A percentile compares a stretch with the other conserved stretches of the same genome.
These are phyloP conservation scores for Penicillium paneum DNA, from an alignment of 2,329 filamentous ascomycete species.

Conservation along the genomic window DNA sequence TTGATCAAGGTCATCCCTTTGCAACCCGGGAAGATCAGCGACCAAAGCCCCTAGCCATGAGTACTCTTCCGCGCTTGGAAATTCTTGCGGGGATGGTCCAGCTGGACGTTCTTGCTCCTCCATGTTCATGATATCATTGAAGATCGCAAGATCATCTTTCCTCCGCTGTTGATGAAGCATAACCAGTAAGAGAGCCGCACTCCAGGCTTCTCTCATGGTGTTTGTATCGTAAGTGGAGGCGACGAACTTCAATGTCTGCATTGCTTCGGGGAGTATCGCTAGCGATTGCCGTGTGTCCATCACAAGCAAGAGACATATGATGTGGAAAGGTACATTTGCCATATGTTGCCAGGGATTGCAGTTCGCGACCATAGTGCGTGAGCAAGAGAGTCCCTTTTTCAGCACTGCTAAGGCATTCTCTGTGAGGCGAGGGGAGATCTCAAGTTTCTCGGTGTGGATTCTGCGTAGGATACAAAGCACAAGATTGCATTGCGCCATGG, in stretches of 20 bases:
- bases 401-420: slow-evolving; percentile 48
- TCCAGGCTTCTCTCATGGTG: slow-evolving; percentile 51
- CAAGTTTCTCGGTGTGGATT: slow-evolving; percentile 49
- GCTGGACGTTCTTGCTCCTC: slow-evolving; percentile 16
- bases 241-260: slow-evolving; percentile 46
- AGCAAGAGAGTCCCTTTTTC: slow-evolving; percentile 44
- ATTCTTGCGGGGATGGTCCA: slow-evolving; percentile 9
- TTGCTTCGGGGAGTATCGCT: slow-evolving; percentile 48
- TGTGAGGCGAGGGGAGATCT: slow-evolving; percentile 40
- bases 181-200: slow-evolving; percentile 52
- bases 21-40: slow-evolving; percentile 41
- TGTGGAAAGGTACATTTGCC: slow-evolving; percentile 58
- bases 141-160: slow-evolving; percentile 34
- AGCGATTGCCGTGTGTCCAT: slow-evolving; percentile 52
- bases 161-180: slow-evolving; percentile 50
- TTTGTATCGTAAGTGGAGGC: slow-evolving; percentile 45
- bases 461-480: slow-evolving; percentile 54
- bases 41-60: slow-evolving; percentile 43
- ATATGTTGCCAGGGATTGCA: slow-evolving; percentile 57
- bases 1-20: slow-evolving; percentile 42
- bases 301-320: slow-evolving; percentile 53
- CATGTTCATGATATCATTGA: slow-evolving; percentile 31
- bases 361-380: slow-evolving; percentile 43
- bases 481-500: slow-evolving; percentile 54
- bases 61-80: slow-evolving; percentile 30